These are phyloP conservation scores for Vaccinium corymbosum DNA, from an alignment of 148 eudicot species.

Conservation along the genomic window DNA sequence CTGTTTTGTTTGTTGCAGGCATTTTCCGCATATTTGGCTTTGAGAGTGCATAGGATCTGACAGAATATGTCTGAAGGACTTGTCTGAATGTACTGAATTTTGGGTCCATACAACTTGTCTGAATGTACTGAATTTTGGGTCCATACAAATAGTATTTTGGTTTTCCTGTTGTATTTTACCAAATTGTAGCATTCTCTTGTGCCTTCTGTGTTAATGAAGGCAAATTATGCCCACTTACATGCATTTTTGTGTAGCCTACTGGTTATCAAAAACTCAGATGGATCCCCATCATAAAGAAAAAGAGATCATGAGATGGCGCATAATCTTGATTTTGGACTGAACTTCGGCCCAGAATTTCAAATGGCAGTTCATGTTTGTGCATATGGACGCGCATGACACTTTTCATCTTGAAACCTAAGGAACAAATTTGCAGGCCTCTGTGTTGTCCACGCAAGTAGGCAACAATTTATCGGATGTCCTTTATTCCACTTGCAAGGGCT, in stretches of 20 bases:
- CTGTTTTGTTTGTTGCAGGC: slow-evolving; percentile 41
- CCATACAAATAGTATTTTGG: neutral
- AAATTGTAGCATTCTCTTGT: neutral
- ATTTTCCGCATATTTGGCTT: slow-evolving; percentile 88
- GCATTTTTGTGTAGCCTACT: neutral
- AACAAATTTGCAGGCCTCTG: neutral
- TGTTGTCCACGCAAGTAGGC: neutral
- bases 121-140: neutral
- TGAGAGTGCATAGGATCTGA: slow-evolving; percentile 56
- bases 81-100: neutral
- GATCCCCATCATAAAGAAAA: neutral
- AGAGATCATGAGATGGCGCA: too few species aligned
- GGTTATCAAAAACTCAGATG: neutral
- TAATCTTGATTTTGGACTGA: too few species aligned
- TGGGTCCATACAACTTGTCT: neutral
- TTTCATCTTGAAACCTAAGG: neutral
- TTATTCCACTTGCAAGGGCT: neutral
- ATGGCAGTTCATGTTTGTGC: neutral
- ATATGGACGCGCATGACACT: neutral
- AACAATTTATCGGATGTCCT: neutral
- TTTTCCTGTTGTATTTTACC: neutral
- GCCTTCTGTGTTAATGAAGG: neutral
- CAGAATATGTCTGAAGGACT: neutral
- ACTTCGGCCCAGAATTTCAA: too few species aligned
- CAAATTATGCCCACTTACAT: neutral